Percentiles rank a stretch among this genome's conserved stretches.
Conservation (phyloP, 2,329 filamentous ascomycete species). For the Pseudocercospora cruenta region DNA sequence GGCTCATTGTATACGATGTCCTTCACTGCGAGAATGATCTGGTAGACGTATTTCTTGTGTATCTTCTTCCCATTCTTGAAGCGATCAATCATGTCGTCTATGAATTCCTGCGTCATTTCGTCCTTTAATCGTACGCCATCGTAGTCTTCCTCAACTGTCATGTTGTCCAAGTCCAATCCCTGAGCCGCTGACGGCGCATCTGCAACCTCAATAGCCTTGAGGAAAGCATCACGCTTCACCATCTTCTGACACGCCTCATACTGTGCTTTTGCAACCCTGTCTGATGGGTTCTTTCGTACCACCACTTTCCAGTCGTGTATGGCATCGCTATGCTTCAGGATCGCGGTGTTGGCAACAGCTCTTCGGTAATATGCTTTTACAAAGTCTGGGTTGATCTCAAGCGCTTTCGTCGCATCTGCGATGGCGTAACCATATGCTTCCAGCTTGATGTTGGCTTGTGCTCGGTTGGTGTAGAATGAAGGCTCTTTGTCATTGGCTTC, state of each 20-base stretch:
- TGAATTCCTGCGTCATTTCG: slow-evolving; percentile 94
- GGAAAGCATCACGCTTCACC: slow-evolving; percentile 87
- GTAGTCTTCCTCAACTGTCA: slow-evolving; percentile 79
- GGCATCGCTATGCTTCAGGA: slow-evolving; percentile 84
- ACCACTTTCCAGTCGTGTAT: slow-evolving; percentile 91
- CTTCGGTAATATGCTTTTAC: slow-evolving; percentile 96
- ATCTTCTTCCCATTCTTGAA: slow-evolving; percentile 97
- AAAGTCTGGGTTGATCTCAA: slow-evolving; percentile 85
- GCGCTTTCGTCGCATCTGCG: slow-evolving; percentile 84
- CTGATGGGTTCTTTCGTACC: slow-evolving; percentile 80
- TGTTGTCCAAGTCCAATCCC: slow-evolving; percentile 83
- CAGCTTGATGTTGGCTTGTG: slow-evolving; percentile 93
- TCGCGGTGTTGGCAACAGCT: slow-evolving; percentile 88
- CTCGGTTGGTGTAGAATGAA: slow-evolving; percentile 91
- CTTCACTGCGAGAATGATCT: slow-evolving; percentile 89
- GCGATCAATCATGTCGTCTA: slow-evolving; percentile 93
- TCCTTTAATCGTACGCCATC: slow-evolving; percentile 78
- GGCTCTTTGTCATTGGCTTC: slow-evolving; percentile 58
- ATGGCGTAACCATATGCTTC: slow-evolving; percentile 95
- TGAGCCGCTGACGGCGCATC: slow-evolving; percentile 92
- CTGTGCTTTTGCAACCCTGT: slow-evolving; percentile 90
- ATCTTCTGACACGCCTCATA: slow-evolving; percentile 92
- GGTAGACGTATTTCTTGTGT: slow-evolving; percentile 94
- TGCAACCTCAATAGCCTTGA: slow-evolving; percentile 89
- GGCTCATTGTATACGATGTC: slow-evolving; percentile 89